A percentile compares a stretch with the other conserved stretches of the same genome.
These are phyloP conservation scores for Herpetospermum pedunculosum DNA, from an alignment of 306 rosid genomes.

Conservation along the genomic window DNA sequence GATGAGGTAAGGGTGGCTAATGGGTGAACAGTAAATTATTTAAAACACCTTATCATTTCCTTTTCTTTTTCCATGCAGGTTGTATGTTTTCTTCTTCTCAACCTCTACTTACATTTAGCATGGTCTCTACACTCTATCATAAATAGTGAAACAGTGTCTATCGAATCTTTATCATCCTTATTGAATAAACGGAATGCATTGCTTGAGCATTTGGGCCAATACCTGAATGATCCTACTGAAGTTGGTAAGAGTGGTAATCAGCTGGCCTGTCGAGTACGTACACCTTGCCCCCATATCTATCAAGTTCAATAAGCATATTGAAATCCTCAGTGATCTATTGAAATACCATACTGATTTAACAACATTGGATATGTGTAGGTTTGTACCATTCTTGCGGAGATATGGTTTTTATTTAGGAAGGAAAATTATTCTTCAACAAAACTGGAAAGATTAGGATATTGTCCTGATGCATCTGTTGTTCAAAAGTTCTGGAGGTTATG, in stretches of 20 bases:
- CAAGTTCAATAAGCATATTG: constrained; percentile 5
- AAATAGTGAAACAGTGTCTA: constrained; percentile 42
- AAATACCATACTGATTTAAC: constrained; percentile 20
- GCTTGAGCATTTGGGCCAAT: constrained; percentile 55
- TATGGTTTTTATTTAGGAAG: constrained; percentile 49
- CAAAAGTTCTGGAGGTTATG: constrained; percentile 75
- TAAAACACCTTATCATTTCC: background rate
- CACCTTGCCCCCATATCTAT: background rate
- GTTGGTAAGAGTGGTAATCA: constrained; percentile 42
- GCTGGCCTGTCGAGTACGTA: constrained; percentile 66
- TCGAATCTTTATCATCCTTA: constrained; percentile 45
- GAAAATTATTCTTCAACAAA: constrained; percentile 36
- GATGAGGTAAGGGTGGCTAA: constrained; percentile 46
- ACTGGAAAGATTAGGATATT: constrained; percentile 61
- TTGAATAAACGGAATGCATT: constrained; percentile 45
- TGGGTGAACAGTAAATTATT: background rate
- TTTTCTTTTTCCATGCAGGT: constrained; percentile 47
- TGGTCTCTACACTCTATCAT: constrained; percentile 57
- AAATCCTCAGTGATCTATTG: background rate
- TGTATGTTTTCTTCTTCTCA: constrained; percentile 68
- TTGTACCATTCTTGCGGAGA: constrained; percentile 54
- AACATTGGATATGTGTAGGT: constrained; percentile 41
- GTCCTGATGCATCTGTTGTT: constrained; percentile 38
- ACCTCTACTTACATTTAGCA: constrained; percentile 53
- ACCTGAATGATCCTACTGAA: constrained; percentile 42